Base-by-base conservation (phyloP, 2,329 filamentous ascomycete genomes). In the Aspergillus bombycis region DNA sequence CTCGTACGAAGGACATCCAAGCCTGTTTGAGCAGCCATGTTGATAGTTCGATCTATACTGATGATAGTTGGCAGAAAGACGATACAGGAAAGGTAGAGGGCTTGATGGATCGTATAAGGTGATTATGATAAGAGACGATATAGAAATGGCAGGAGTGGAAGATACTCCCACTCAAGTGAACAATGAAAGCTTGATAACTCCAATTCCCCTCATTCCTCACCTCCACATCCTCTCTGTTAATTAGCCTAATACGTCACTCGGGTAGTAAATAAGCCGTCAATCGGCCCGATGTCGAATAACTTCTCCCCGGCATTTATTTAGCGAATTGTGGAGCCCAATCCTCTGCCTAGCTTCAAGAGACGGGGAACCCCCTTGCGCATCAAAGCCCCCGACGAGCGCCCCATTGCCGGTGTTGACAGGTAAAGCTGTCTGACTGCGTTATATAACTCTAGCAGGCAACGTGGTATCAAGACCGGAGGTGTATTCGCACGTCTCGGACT, bases 1-100 rank as follows among this genome's bases (percentile, higher is more conserved):
- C 77, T 73, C 9, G 75, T 75, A 52, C 80, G 78, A 64, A 86
- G 70, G 43, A 80, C 73, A 48, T 84, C 78, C 9, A 85, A 73
- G 23, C 70, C 71, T 19, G 68, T 71, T 48, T 63, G 63, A 36
- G 61, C 12, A 58, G 66, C 57, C 71, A 73, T 74, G 7, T 61
- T 71, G 57, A 57, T 53, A 23, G 28, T 38, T 43, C 21, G 23
- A 26, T 55, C 30, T 55, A 41, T 34, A 16, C 30, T 6, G 23
- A 26, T 14, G n/a, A 38, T 38, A 55, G 2, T 36, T 38, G 12
- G 12, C 30, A 38, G 23, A 38, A 54, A n/a, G n/a, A 26, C 4
- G 12, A 32, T 38, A 3, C 11, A 8, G 11, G 52, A 38, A 4
- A 19, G 19, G 4, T 30, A n/a, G 19, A 52, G 30, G 9, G 28